A percentile compares a stretch with the other conserved stretches of the same genome.
Evolutionary conservation across 1,284 basidiomycete genomes (phyloP).

Genomic region (Leccinum cinnamomeum): DNA sequence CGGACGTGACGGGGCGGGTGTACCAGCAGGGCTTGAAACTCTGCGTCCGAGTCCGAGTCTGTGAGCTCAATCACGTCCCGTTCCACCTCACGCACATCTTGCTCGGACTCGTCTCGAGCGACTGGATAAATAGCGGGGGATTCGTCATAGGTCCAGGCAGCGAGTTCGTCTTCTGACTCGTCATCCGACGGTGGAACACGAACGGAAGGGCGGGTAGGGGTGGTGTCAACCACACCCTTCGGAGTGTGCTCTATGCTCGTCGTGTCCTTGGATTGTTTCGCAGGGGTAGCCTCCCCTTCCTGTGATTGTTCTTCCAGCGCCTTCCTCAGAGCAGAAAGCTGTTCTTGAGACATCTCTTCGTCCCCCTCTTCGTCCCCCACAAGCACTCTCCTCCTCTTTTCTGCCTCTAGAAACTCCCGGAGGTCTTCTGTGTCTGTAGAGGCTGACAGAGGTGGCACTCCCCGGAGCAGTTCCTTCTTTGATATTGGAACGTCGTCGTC

Average conservation of each 20-base stretch:
- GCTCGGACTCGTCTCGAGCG: constrained; percentile 17
- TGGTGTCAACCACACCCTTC: constrained; percentile 25
- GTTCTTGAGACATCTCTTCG: constrained; percentile 26
- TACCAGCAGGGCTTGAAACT: constrained; percentile 30
- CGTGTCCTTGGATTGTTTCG: constrained; percentile 5
- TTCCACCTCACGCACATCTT: constrained; percentile 16
- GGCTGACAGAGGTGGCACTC: constrained; percentile 48
- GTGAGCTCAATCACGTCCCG: constrained; percentile 38
- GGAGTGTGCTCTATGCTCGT: constrained; percentile 26
- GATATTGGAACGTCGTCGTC: constrained; percentile 34
- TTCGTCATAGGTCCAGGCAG: constrained; percentile 42
- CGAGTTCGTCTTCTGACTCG: constrained; percentile 49
- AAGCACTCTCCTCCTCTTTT: constrained; percentile 47
- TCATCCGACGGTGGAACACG: constrained; percentile 18
- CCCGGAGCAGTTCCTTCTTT: constrained; percentile 31
- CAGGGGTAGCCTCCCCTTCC: constrained; percentile 26
- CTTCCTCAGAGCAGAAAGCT: constrained; percentile 16
- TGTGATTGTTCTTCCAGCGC: constrained; percentile 17
- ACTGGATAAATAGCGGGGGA: constrained; percentile 34
- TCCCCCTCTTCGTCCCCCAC: constrained; percentile 44
- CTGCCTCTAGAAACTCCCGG: constrained; percentile 63
- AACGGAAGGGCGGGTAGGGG: constrained; percentile 20
- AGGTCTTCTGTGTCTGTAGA: constrained; percentile 57
- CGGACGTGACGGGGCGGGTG: constrained; percentile 23
- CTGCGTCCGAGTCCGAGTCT: constrained; percentile 34